Conservation (phyloP, 495 filamentous ascomycete species). For the Jackrogersella minutella region DNA sequence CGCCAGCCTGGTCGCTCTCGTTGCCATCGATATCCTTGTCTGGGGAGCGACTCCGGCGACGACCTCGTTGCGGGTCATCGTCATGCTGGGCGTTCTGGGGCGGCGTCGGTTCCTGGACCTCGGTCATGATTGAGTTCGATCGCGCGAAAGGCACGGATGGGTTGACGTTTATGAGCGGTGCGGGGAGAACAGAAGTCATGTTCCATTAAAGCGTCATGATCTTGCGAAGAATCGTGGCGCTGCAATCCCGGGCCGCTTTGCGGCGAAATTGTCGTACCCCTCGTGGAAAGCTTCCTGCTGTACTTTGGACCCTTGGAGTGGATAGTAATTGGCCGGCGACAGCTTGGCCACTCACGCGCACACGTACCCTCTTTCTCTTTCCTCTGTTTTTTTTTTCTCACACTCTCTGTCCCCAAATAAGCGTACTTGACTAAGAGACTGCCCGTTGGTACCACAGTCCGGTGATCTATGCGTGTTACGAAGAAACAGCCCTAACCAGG, state of each 20-base stretch:
- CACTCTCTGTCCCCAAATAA: conserved; percentile 1
- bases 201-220: conserved; percentile 44
- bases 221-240: conserved; percentile 31
- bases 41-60: conserved; percentile 56
- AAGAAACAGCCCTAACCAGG: conserved; percentile 25
- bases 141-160: conserved; percentile 46
- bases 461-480: conserved; percentile 35
- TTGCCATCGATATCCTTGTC: conserved; percentile 56
- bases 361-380: conserved; percentile 4
- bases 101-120: conserved; percentile 52
- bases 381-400: neutral
- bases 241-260: conserved; percentile 25
- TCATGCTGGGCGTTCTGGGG: conserved; percentile 54
- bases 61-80: conserved; percentile 54
- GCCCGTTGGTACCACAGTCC: conserved; percentile 34
- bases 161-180: conserved; percentile 52
- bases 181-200: conserved; percentile 58
- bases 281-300: conserved; percentile 27
- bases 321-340: conserved; percentile 31
- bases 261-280: conserved; percentile 26
- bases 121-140: conserved; percentile 52
- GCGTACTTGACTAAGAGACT: conserved; percentile 30
- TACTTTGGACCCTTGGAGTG: conserved; percentile 5
- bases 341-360: conserved; percentile 19
- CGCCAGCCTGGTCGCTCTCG: conserved; percentile 46